A percentile compares a stretch with the other conserved stretches of the same genome.
Conservation (phyloP, 192 early-diverging fungal species). For the Backusella circina region DNA sequence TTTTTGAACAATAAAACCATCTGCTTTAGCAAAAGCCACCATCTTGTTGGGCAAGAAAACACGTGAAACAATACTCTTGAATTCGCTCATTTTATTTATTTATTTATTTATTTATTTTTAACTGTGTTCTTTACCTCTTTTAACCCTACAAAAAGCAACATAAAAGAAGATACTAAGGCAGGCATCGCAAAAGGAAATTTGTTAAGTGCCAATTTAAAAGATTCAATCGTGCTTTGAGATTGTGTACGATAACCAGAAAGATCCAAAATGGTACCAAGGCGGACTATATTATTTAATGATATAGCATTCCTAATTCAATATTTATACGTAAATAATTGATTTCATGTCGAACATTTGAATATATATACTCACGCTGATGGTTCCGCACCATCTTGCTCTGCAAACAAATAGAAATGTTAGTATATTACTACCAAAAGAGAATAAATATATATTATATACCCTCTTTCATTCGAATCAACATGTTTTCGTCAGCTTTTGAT, state of each 20-base stretch:
- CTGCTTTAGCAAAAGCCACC: conserved; percentile 16
- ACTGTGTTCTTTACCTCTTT: conserved; percentile 39
- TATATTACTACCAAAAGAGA: not conserved
- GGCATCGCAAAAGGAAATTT: conserved; percentile 42
- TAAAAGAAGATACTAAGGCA: conserved; percentile 32
- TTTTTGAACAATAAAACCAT: conserved; percentile 12
- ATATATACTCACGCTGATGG: conserved; percentile 42
- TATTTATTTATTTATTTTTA: not conserved
- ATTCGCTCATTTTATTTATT: not conserved
- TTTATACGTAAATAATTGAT: not conserved
- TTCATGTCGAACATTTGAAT: not conserved
- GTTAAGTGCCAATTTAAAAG: conserved; percentile 25
- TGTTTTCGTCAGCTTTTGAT: conserved; percentile 32
- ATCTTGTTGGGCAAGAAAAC: conserved; percentile 41
- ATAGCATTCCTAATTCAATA: conserved; percentile 41
- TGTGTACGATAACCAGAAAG: conserved; percentile 20
- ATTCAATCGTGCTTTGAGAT: conserved; percentile 32
- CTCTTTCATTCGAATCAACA: conserved; percentile 53
- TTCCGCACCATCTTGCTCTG: conserved; percentile 66
- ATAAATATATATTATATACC: conserved; percentile 33
- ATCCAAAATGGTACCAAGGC: conserved; percentile 41
- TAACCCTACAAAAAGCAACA: conserved; percentile 30
- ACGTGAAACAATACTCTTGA: conserved; percentile 18
- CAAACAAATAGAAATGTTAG: not conserved
- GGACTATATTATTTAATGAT: conserved; percentile 48